These are phyloP conservation scores for Kickxella alabastrina DNA, from an alignment of 192 early-diverging fungal genomes.

Conservation along the genomic window DNA sequence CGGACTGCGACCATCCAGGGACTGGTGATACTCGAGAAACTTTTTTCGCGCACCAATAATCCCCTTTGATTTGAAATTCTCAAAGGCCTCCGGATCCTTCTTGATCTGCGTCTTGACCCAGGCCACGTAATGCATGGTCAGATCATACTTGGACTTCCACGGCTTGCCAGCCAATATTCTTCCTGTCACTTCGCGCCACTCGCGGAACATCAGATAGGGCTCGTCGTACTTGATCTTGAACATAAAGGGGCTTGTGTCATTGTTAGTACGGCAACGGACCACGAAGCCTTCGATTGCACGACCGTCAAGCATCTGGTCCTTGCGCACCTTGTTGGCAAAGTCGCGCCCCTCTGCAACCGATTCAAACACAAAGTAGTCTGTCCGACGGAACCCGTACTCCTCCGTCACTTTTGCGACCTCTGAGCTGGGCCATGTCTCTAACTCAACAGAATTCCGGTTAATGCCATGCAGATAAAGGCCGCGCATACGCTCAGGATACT, in stretches of 20 bases:
- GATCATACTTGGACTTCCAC: conserved; percentile 48
- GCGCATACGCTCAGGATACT: conserved; percentile 69
- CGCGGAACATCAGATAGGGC: conserved; percentile 91
- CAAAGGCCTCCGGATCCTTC: conserved; percentile 63
- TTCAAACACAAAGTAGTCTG: conserved; percentile 55
- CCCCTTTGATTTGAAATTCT: conserved; percentile 64
- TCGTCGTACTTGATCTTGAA: conserved; percentile 97
- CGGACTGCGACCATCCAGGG: conserved; percentile 20
- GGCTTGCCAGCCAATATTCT: conserved; percentile 50
- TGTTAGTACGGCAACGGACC: conserved; percentile 62
- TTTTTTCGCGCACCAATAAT: conserved; percentile 76
- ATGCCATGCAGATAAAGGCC: conserved; percentile 92
- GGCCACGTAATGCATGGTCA: conserved; percentile 68
- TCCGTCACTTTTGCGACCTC: conserved; percentile 61
- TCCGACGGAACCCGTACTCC: conserved; percentile 68
- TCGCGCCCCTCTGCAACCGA: conserved; percentile 59
- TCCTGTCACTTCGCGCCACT: conserved; percentile 94
- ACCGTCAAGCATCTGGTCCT: conserved; percentile 62
- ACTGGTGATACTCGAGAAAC: conserved; percentile 64
- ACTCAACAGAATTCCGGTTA: conserved; percentile 71
- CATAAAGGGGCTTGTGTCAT: conserved; percentile 40
- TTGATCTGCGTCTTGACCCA: conserved; percentile 68
- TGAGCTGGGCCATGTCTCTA: conserved; percentile 67
- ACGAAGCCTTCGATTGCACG: conserved; percentile 90
- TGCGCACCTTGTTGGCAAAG: conserved; percentile 65